These are phyloP conservation scores for Pleurotus platypus DNA, from an alignment of 768 basidiomycete genomes.

Conservation along the genomic window DNA sequence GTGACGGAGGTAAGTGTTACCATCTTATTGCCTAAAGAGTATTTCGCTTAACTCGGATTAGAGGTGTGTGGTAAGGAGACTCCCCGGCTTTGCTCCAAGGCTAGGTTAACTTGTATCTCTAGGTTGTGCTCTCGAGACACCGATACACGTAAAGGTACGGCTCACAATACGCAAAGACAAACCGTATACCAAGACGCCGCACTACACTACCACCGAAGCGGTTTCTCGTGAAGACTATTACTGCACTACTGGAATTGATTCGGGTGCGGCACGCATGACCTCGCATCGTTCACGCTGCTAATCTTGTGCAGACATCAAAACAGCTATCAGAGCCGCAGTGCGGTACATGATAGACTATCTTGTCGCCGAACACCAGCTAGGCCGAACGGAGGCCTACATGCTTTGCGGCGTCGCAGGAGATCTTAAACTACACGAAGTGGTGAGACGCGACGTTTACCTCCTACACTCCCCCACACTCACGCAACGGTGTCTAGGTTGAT, in stretches of 20 bases:
- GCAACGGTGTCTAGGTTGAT: conserved; percentile 39
- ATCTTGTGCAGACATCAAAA: conserved; percentile 40
- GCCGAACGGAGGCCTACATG: conserved; percentile 53
- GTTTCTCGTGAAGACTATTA: conserved; percentile 40
- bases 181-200: conserved; percentile 55
- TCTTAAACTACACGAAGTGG: conserved; percentile 61
- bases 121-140: conserved; percentile 66
- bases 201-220: conserved; percentile 37
- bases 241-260: conserved; percentile 53
- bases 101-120: not conserved
- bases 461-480: not conserved
- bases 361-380: conserved; percentile 36
- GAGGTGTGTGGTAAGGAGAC: conserved; percentile 54
- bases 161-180: conserved; percentile 56
- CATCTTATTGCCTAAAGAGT: not conserved
- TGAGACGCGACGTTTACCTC: conserved; percentile 19
- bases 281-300: not conserved
- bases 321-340: conserved; percentile 53
- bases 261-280: not conserved
- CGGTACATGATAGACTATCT: conserved; percentile 57
- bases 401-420: conserved; percentile 60
- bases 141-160: conserved; percentile 52
- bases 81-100: not conserved
- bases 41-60: conserved; percentile 15
- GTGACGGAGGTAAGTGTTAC: conserved; percentile 51